phyloP scores from a whole-genome alignment of 2,329 filamentous ascomycete genomes.

The Cladosporium halotolerans region DNA sequence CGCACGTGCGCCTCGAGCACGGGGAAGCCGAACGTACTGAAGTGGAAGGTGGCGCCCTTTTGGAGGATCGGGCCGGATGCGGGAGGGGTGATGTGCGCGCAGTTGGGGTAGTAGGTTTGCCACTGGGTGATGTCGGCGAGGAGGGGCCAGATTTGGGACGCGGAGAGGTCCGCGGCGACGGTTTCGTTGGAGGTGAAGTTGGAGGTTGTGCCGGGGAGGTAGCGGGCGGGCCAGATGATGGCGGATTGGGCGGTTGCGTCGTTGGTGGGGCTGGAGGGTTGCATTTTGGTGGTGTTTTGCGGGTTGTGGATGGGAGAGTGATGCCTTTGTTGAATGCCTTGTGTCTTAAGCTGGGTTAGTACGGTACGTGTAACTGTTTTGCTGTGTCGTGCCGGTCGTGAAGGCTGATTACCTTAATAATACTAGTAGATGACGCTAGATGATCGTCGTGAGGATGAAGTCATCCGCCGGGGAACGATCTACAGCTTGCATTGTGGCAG shows the following conservation, averaged over 20 bases:
- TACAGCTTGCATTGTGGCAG: too few relatives aligned
- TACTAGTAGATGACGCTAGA: too few relatives aligned
- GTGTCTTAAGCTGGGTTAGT: too few relatives aligned
- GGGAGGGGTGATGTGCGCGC: conserved; percentile 26
- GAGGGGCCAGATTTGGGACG: conserved; percentile 28
- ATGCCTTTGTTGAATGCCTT: background rate
- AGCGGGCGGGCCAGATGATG: conserved; percentile 30
- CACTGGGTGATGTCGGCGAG: conserved; percentile 31
- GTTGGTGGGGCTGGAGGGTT: background rate
- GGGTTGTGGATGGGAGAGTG: background rate
- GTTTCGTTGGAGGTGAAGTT: conserved; percentile 33
- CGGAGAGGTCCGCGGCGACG: conserved; percentile 24
- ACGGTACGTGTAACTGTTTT: too few relatives aligned
- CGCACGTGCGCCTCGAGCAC: conserved; percentile 25
- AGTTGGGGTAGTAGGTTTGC: conserved; percentile 32
- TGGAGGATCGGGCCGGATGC: conserved; percentile 20
- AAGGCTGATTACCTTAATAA: too few relatives aligned
- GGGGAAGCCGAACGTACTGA: conserved; percentile 33
- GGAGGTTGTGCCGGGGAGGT: conserved; percentile 32
- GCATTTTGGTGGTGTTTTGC: background rate
- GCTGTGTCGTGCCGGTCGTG: too few relatives aligned
- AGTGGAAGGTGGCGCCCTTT: conserved; percentile 28
- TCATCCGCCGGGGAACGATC: too few relatives aligned
- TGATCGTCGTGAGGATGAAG: too few relatives aligned
- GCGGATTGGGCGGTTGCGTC: conserved; percentile 17